Base-by-base conservation (phyloP, 768 basidiomycete genomes). In the Trametes coccinea region DNA sequence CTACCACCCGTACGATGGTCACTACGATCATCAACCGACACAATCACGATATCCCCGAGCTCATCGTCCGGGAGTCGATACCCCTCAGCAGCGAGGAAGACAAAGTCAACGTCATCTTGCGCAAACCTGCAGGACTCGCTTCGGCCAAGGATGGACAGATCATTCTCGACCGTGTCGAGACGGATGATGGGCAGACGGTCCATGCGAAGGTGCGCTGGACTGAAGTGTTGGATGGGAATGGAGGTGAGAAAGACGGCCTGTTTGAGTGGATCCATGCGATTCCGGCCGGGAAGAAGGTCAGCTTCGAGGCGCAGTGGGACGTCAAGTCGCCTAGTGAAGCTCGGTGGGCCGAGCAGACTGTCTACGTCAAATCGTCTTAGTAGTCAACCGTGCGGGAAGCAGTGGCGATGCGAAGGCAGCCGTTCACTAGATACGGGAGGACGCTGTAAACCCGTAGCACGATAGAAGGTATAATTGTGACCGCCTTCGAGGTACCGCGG, bases 181-280 rank as follows among this genome's bases (percentile, higher is more conserved):
- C 5, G 48, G 30, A 33, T 14, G 48, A 22, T 14, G 30, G 31
- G 48, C 72, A 72, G 6, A 72, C 77, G 2, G 55, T 69, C 33
- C n/a, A 46, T 48, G 74, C 73, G 11, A 63, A 67, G 49, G 67
- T 66, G 14, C 75, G 75, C 71, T 78, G 76, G 77, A 66, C 71
- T 58, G 75, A 75, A 45, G 61, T 71, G 6, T 74, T 73, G 2
- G 77, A 80, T 66, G 78, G 77, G 53, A 80, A 79, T 60, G 78
- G 78, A 3, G 83, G 80, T 0, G 78, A 80, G 72, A 81, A 82
- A 72, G 80, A 84, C 50, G 86, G 86, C 1, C 76, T 75, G 60
- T 81, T 82, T 66, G 83, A 84, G 69, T 87, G 84, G 84, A 73
- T 72, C 59, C 75, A 78, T 71, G 75, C 70, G 30, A 71, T 85